Base-by-base conservation (phyloP, 1,284 basidiomycete species). In the Boletellus deceptivus region DNA sequence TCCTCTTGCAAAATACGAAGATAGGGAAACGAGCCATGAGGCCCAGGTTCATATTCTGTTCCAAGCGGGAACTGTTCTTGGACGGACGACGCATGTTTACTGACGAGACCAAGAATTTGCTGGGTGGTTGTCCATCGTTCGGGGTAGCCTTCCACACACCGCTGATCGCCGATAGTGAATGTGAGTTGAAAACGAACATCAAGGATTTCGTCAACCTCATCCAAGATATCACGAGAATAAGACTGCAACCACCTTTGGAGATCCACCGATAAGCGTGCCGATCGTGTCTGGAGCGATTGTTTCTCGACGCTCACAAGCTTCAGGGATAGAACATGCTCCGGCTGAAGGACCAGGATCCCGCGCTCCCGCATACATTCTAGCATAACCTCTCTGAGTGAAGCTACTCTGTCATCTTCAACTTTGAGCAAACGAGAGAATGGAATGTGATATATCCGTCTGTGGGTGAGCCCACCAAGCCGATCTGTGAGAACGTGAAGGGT, bases 151-250 rank as follows among this genome's bases (percentile, higher is more conserved):
- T 80, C 73, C 16, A 79, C 50, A 3, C 70, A 59, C 29, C 50
- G 56, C 45, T 76, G 75, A 4, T 59, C 42, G 14, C 75, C 76
- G 6, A 74, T 61, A 0, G 78, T 75, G 48, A 81, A 81, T 0
- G 80, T 64, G 6, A 82, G 61, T 39, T 80, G 78, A 46, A 75
- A 81, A 0, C 70, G 68, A 35, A 75, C 71, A 42, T 73, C 72
- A 6, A 80, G 67, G 24, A 82, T 68, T 49, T 81, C 78, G 47
- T 80, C 78, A 54, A 78, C 78, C 54, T 80, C 78, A 42, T 82
- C 79, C 4, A 80, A 55, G 22, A 82, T 65, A 45, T 80, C 78
- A 18, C 76, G 67, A 7, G 69, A 61, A 38, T 55, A 43, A 1
- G 49, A 47, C 27, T 64, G 48, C 1, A 79, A 55, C 75, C 75